Base-by-base conservation (phyloP, 306 rosid genomes). In the Dalbergia cultrata region DNA sequence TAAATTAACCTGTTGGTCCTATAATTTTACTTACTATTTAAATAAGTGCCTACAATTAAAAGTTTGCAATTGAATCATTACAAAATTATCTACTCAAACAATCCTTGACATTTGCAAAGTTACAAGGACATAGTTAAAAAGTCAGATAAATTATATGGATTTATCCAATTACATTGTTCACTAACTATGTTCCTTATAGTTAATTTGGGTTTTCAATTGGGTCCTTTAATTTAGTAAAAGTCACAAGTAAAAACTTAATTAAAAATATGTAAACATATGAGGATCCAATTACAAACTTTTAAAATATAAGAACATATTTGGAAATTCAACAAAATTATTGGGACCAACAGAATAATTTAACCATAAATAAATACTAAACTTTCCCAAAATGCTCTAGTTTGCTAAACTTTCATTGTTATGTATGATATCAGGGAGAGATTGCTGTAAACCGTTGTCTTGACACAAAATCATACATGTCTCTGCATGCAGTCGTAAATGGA, bases 401-500 rank as follows among this genome's bases (percentile, higher is more conserved):
- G 49, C 62, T 59, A 62, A 75, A 82, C 70, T 52, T 68, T 34
- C n/a, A 63, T 79, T 84, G 79, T 76, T 22, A 79, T 83, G 63
- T 82, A 61, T 35, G 8, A 52, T 74, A 89, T 83, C 87, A 96
- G 98, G 99, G 99, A 67, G 95, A 90, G 92, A 84, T 96, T 82
- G 92, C 89, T 70, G 94, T 96, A 17, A 89, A 96, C 77, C 96
- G 85, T 34, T 87, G 86, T 37, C 75, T 93, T 45, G 93, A 96
- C 81, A 83, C 93, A 39, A 87, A 83, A 69, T 92, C 98, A 72
- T 93, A 96, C 75, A 81, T 86, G 37, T 92, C 99, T 59, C 86
- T 93, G 64, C 99, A 89, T 71, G 83, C 93, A 58, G 94, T 90
- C 0, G 99, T 92, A 70, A 77, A 96, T 76, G 98, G 88, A 85